Conservation (phyloP, 2,329 filamentous ascomycete species). For the Talaromyces sp. region DNA sequence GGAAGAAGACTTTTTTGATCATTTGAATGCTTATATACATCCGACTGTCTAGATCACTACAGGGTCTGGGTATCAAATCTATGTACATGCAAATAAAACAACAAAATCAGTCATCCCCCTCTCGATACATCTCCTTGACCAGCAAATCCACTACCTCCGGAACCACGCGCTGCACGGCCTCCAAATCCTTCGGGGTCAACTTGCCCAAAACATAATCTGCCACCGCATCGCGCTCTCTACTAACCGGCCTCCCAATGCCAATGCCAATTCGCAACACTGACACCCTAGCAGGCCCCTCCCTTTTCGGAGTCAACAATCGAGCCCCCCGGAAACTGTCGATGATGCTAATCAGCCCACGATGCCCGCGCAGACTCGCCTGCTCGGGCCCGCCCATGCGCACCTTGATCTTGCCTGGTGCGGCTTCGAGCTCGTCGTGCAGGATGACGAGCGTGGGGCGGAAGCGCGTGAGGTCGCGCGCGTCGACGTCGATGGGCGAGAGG, state of each 20-base stretch:
- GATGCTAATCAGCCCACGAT: slow-evolving; percentile 70
- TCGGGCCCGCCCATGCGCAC: slow-evolving; percentile 54
- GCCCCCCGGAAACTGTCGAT: slow-evolving; percentile 48
- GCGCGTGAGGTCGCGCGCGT: slow-evolving; percentile 10
- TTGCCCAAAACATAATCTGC: slow-evolving; percentile 70
- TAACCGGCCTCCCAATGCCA: slow-evolving; percentile 78
- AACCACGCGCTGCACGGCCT: slow-evolving; percentile 44
- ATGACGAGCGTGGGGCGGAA: slow-evolving; percentile 57
- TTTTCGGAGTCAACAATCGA: slow-evolving; percentile 19
- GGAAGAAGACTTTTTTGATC: no score
- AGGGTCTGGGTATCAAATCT: background rate
- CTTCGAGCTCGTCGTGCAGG: slow-evolving; percentile 84
- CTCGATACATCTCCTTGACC: slow-evolving; percentile 40
- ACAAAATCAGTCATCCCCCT: slow-evolving; percentile 37
- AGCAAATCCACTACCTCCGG: slow-evolving; percentile 50
- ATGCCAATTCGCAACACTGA: slow-evolving; percentile 62
- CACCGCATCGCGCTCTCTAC: slow-evolving; percentile 62
- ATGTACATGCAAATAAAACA: no score
- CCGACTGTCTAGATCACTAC: background rate
- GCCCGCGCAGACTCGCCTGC: slow-evolving; percentile 58
- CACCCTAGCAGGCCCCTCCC: slow-evolving; percentile 23
- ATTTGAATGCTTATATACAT: background rate
- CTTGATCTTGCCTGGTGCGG: slow-evolving; percentile 60
- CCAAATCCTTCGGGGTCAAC: slow-evolving; percentile 52
- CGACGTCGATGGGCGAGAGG: slow-evolving; percentile 3